Base-by-base conservation (phyloP, 176 grass and related monocot species). In the Puccinellia tenuiflora region DNA sequence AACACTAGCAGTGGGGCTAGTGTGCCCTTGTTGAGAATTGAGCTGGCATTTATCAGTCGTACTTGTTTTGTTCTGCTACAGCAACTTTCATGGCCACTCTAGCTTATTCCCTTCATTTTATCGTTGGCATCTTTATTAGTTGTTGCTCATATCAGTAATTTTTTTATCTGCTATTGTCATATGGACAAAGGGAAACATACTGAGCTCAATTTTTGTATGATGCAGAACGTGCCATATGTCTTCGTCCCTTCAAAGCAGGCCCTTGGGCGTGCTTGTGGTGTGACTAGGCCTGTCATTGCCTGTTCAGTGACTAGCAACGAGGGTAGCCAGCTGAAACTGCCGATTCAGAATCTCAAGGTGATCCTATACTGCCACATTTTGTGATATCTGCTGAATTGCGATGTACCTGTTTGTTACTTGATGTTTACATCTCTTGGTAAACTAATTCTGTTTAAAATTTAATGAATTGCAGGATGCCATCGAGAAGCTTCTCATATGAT, bases 271-370 rank as follows among this genome's bases (percentile, higher is more conserved):
- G 94, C 94, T 80, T 96, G 94, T 82, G 94, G 94, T 11, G 94
- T 96, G 61, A 93, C 94, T 9, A 92, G 94, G 31, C 90, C 94
- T 3, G 94, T 96, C 35, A 96, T 96, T 77, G 91, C 94, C 46
- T 96, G 94, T 56, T 96, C 94, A 37, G 94, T 96, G 69, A 96
- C 94, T 28, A 93, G 86, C 75, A 96, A 93, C 5, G 91, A 96
- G 76, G 91, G 83, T 46, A 96, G 91, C 81, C 91, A 93, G 62
- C 75, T 96, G 81, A 96, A 96, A 63, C 48, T 43, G 38, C 84
- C 86, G 25, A 96, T 96, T 53, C 86, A 93, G 77, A 85, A 79
- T 79, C 90, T 96, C 77, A 96, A 96, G 94, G 91, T 96, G 57
- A 63, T 64, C 22, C 20, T 55, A 26, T 26, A 45, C 10, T 54